Evolutionary conservation across 2,329 filamentous ascomycete species (phyloP).

Genomic region (Aspergillus pseudoterreus): DNA sequence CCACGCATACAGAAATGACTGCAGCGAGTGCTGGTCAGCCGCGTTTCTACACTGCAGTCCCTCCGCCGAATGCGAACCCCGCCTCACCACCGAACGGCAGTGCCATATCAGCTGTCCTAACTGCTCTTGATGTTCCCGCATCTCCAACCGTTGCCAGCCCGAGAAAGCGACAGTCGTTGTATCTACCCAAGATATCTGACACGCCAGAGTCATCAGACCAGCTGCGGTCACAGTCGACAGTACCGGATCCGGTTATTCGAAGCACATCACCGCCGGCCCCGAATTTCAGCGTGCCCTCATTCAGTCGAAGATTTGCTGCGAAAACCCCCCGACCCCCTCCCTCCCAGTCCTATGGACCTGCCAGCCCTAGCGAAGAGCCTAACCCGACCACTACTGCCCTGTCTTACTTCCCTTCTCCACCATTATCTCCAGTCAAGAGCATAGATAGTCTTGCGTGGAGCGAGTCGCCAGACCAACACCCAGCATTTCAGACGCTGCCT

Average conservation of each 20-base stretch:
- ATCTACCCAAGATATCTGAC: slow-evolving; percentile 12
- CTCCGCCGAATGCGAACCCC: slow-evolving; percentile 12
- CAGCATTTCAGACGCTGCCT: slow-evolving; percentile 10
- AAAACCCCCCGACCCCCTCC: slow-evolving; percentile 9
- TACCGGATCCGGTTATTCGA: slow-evolving; percentile 23
- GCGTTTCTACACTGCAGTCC: slow-evolving; percentile 15
- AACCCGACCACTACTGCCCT: neutral
- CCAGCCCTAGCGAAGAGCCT: slow-evolving; percentile 6
- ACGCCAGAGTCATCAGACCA: slow-evolving; percentile 17
- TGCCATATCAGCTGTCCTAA: slow-evolving; percentile 13
- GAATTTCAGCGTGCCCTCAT: slow-evolving; percentile 41
- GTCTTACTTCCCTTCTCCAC: slow-evolving; percentile 26
- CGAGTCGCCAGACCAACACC: slow-evolving; percentile 18
- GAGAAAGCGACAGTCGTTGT: slow-evolving; percentile 26
- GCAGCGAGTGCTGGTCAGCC: slow-evolving; percentile 9
- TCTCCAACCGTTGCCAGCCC: slow-evolving; percentile 22
- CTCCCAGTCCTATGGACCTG: slow-evolving; percentile 14
- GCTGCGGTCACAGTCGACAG: slow-evolving; percentile 18
- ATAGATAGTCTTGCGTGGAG: slow-evolving; percentile 19
- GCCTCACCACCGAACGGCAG: slow-evolving; percentile 15
- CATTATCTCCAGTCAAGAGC: slow-evolving; percentile 29
- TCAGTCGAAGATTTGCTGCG: slow-evolving; percentile 36
- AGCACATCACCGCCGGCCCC: slow-evolving; percentile 34
- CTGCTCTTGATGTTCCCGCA: slow-evolving; percentile 10
- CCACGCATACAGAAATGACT: slow-evolving; percentile 22